A percentile compares a stretch with the other conserved stretches of the same genome.
These are phyloP conservation scores for Misopates orontium DNA, from an alignment of 257 asterid genomes.

Conservation along the genomic window DNA sequence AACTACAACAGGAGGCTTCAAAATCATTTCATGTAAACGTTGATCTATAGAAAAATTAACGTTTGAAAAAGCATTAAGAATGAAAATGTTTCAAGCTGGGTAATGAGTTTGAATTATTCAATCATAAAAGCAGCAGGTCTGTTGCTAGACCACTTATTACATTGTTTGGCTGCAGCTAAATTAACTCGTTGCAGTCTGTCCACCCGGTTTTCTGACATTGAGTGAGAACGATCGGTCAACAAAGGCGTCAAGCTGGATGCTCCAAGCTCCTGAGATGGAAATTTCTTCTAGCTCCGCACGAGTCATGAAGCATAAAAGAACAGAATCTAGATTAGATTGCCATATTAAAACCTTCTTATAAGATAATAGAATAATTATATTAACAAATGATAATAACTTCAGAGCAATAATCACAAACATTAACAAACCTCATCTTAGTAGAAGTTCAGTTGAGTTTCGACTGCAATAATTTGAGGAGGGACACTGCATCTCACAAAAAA, in stretches of 20 bases:
- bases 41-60: conserved; percentile 55
- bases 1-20: conserved; percentile 68
- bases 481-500: too few species aligned
- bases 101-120: conserved; percentile 14
- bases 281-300: too few species aligned
- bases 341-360: too few species aligned
- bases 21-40: conserved; percentile 82
- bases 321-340: too few species aligned
- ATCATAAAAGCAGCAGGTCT: background rate
- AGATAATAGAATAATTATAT: too few species aligned
- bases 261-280: conserved; percentile 74
- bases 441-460: too few species aligned
- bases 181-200: conserved; percentile 86
- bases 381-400: too few species aligned
- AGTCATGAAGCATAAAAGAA: too few species aligned
- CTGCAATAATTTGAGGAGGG: too few species aligned
- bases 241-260: conserved; percentile 88
- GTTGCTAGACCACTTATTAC: conserved; percentile 35
- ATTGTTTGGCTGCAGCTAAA: conserved; percentile 88
- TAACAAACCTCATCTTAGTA: too few species aligned
- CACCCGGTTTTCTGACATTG: conserved; percentile 72
- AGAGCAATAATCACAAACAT: too few species aligned
- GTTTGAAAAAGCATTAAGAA: conserved; percentile 14
- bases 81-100: background rate
- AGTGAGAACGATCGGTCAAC: conserved; percentile 73